Base-by-base conservation (phyloP, 441 rosid species). In the Sinapis alba region DNA sequence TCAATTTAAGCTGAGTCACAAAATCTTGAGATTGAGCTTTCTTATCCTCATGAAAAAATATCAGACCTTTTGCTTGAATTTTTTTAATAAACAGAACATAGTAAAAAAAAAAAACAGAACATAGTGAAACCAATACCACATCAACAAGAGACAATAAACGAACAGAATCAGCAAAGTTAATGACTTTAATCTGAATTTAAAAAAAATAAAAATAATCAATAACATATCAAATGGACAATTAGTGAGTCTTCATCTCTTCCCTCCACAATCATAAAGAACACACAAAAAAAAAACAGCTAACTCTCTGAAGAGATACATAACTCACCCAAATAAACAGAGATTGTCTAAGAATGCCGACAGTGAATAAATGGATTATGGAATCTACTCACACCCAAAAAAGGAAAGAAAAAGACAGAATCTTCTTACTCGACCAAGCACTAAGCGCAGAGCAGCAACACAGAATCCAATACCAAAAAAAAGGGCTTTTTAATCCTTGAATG, bases 381-480 rank as follows among this genome's bases (percentile, higher is more conserved):
- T 62, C 67, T 23, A 6, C 34, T 65, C 50, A 59, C 18, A 54
- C 19, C 18, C 18, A 18, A 41, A 12, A 4, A 11, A 26, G n/a
- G 38, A 51, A 56, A 19, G 27, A 12, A 61, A 71, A 61, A 19
- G 69, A 50, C n/a, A 50, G 76, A 71, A 77, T 71, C 76, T 71
- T 71, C 76, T 71, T 65, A 65, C 58, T 26, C 57, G 63, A 68
- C 32, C 19, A 8, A 66, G 47, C 68, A 74, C 62, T 66, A 27
- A 43, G 54, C 34, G 43, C 64, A 57, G 54, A 45, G 41, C 64
- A 69, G 58, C 69, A 76, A 62, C 70, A 32, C 62, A 58, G 72
- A 71, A 77, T 58, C 76, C 76, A 71, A 77, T 58, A 77, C 80
- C 76, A 43, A 64, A 34, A 34, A 32, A 67, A 75, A 30, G 13